These are phyloP conservation scores for Torrubiella hemipterigena DNA, from an alignment of 2,329 filamentous ascomycete species.

Conservation along the genomic window DNA sequence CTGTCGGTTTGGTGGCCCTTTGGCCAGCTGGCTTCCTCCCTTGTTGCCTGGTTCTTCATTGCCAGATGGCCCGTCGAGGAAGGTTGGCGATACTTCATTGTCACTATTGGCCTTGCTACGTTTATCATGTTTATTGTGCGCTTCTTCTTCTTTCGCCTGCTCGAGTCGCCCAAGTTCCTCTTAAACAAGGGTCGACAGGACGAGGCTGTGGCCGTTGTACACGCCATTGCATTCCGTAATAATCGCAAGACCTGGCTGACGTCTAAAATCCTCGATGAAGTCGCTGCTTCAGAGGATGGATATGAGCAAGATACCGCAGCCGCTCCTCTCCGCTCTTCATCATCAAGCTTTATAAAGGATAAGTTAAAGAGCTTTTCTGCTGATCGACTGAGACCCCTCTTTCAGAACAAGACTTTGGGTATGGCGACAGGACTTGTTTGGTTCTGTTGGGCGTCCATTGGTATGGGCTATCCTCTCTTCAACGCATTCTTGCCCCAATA, in stretches of 20 bases:
- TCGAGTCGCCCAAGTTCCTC: slow-evolving; percentile 77
- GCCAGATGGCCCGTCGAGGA: slow-evolving; percentile 54
- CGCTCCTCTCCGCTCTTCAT: slow-evolving; percentile 9
- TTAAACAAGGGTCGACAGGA: slow-evolving; percentile 63
- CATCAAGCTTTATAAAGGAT: slow-evolving; percentile 35
- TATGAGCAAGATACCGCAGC: slow-evolving; percentile 14
- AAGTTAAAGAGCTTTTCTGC: slow-evolving; percentile 56
- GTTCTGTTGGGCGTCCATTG: slow-evolving; percentile 74
- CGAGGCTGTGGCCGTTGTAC: slow-evolving; percentile 70
- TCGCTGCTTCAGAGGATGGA: slow-evolving; percentile 34
- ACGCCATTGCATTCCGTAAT: slow-evolving; percentile 66
- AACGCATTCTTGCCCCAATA: slow-evolving; percentile 87
- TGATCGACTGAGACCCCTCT: slow-evolving; percentile 55
- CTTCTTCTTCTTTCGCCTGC: slow-evolving; percentile 70
- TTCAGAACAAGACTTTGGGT: slow-evolving; percentile 39
- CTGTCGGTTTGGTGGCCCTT: slow-evolving; percentile 84
- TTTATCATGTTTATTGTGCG: slow-evolving; percentile 68
- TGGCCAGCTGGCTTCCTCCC: slow-evolving; percentile 61
- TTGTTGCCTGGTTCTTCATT: slow-evolving; percentile 67
- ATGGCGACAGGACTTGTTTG: slow-evolving; percentile 47
- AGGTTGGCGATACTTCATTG: slow-evolving; percentile 67
- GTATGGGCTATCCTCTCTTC: slow-evolving; percentile 80
- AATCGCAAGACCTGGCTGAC: slow-evolving; percentile 62
- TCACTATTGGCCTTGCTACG: slow-evolving; percentile 60
- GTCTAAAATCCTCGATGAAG: slow-evolving; percentile 50